These are phyloP conservation scores for Naganishia liquefaciens DNA, from an alignment of 1,284 basidiomycete species.

Conservation along the genomic window DNA sequence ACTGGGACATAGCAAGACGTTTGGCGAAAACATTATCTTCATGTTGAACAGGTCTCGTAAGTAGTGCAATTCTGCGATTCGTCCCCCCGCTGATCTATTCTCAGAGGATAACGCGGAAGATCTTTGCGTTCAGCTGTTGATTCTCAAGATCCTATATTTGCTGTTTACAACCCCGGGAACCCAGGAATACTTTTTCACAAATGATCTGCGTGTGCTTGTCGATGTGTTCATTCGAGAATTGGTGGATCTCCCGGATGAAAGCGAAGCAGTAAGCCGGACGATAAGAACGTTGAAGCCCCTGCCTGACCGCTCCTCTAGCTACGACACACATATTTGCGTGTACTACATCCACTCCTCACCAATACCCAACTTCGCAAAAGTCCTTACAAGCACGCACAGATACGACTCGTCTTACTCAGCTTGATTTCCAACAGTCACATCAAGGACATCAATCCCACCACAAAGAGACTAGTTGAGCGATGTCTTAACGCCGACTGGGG, in stretches of 20 bases:
- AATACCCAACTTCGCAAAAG: slow-evolving; percentile 84
- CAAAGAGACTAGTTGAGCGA: slow-evolving; percentile 84
- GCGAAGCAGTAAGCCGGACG: slow-evolving; percentile 71
- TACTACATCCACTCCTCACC: slow-evolving; percentile 89
- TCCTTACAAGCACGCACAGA: slow-evolving; percentile 89
- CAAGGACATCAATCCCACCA: slow-evolving; percentile 79
- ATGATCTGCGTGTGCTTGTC: slow-evolving; percentile 91
- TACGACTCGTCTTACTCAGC: slow-evolving; percentile 78
- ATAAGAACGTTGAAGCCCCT: neutral
- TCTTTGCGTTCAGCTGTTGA: slow-evolving; percentile 88
- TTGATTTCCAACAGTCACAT: slow-evolving; percentile 73
- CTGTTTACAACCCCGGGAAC: slow-evolving; percentile 92
- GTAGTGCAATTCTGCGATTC: slow-evolving; percentile 46
- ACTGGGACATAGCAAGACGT: slow-evolving; percentile 82
- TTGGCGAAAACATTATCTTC: slow-evolving; percentile 97
- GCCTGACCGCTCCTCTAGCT: slow-evolving; percentile 60
- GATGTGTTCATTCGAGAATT: slow-evolving; percentile 95
- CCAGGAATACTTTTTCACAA: slow-evolving; percentile 96
- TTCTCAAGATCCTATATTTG: slow-evolving; percentile 92
- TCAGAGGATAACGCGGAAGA: slow-evolving; percentile 81
- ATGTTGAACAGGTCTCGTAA: slow-evolving; percentile 92
- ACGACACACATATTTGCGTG: slow-evolving; percentile 93
- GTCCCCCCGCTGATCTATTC: neutral
- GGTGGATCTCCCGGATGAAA: slow-evolving; percentile 85
- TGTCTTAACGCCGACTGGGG: slow-evolving; percentile 89